A percentile compares a stretch with the other conserved stretches of the same genome.
Evolutionary conservation across 2,329 filamentous ascomycete species (phyloP).

Genomic region (Xylariaceae sp.): DNA sequence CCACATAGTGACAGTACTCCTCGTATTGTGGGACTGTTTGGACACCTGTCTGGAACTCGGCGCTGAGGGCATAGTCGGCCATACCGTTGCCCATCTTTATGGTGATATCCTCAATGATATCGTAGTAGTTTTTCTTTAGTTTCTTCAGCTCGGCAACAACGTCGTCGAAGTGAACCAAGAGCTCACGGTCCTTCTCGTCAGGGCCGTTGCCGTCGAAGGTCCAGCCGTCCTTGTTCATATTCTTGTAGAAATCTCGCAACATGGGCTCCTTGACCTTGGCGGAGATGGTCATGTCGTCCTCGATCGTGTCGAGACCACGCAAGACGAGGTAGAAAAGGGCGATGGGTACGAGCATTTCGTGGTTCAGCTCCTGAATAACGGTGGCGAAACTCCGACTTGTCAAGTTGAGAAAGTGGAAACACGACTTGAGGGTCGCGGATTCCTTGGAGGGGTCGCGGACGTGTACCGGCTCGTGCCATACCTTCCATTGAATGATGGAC

Average conservation of each 20-base stretch:
- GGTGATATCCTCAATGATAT: constrained; percentile 89
- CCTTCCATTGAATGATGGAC: constrained; percentile 89
- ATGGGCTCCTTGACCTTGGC: constrained; percentile 80
- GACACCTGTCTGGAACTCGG: constrained; percentile 75
- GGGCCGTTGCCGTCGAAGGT: constrained; percentile 81
- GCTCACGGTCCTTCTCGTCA: constrained; percentile 89
- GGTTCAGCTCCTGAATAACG: constrained; percentile 94
- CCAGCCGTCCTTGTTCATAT: constrained; percentile 84
- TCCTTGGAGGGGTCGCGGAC: constrained; percentile 75
- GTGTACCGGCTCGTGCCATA: constrained; percentile 95
- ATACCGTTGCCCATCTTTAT: constrained; percentile 97
- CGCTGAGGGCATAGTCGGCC: constrained; percentile 89
- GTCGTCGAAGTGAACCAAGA: constrained; percentile 88
- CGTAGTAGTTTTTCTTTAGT: constrained; percentile 78
- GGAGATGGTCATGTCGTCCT: constrained; percentile 94
- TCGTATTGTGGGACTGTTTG: constrained; percentile 87
- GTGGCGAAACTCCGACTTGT: constrained; percentile 91
- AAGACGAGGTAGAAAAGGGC: constrained; percentile 90
- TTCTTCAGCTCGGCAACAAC: constrained; percentile 85
- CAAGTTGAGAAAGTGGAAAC: constrained; percentile 80
- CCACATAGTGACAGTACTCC: constrained; percentile 96
- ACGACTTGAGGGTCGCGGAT: constrained; percentile 68
- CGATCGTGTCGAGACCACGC: constrained; percentile 93
- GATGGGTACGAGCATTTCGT: constrained; percentile 86
- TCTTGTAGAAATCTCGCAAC: constrained; percentile 75